Conservation (phyloP, 2,329 filamentous ascomycete genomes). For the Paramyrothecium sp. region DNA sequence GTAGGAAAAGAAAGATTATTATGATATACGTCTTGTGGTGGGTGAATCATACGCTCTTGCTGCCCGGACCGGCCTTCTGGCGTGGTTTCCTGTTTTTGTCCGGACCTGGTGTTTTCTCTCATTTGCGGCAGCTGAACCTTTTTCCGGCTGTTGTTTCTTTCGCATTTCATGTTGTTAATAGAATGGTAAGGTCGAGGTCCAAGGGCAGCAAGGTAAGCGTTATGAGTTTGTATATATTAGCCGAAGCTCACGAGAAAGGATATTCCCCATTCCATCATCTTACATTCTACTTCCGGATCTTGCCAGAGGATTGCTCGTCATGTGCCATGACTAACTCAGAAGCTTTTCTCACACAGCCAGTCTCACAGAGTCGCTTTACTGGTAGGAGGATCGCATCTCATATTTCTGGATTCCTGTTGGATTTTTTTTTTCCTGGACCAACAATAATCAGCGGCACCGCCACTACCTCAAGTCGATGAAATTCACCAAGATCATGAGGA, state of each 20-base stretch:
- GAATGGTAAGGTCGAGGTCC: conserved; percentile 31
- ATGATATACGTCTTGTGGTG: conserved; percentile 19
- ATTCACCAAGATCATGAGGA: too few species aligned
- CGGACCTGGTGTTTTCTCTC: conserved; percentile 23
- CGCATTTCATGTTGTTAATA: conserved; percentile 18
- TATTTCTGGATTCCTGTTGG: conserved; percentile 1
- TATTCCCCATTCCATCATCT: conserved; percentile 15
- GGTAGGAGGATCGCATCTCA: background rate
- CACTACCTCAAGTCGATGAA: too few species aligned
- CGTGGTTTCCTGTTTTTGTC: conserved; percentile 27
- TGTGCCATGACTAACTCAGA: background rate
- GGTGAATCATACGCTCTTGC: conserved; percentile 24
- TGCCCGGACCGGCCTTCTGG: conserved; percentile 29
- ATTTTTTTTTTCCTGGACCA: too few species aligned
- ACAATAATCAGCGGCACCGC: too few species aligned
- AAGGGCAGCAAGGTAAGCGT: conserved; percentile 55
- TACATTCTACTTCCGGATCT: background rate
- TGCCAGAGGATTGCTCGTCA: conserved; percentile 1
- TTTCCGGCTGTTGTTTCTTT: conserved; percentile 11
- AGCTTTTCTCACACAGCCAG: background rate
- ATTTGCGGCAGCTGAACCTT: conserved; percentile 7
- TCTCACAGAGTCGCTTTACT: background rate
- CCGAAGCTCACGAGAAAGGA: conserved; percentile 40
- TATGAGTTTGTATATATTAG: conserved; percentile 52
- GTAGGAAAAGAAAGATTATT: conserved; percentile 24